Percentiles rank a stretch among this genome's conserved stretches.
These are phyloP conservation scores for Kalmanozyma brasiliensis DNA, from an alignment of 1,284 basidiomycete species.

Conservation along the genomic window DNA sequence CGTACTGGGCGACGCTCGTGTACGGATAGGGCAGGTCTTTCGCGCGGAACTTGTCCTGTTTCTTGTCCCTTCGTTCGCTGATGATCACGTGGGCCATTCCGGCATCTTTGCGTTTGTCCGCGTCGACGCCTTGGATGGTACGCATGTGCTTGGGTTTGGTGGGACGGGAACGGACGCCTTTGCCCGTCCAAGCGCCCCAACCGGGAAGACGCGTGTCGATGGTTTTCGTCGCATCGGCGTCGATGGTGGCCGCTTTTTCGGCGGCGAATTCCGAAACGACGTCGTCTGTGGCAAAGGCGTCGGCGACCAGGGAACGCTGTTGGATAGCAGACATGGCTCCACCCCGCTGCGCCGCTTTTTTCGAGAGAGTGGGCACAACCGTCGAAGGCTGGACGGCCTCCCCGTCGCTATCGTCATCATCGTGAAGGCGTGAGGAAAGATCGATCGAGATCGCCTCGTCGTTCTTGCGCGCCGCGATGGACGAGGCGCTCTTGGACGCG, in stretches of 20 bases:
- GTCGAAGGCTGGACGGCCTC: conserved; percentile 2
- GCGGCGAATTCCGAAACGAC: conserved; percentile 89
- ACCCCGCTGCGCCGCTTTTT: not conserved
- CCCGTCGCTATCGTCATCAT: conserved; percentile 11
- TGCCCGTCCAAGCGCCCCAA: conserved; percentile 94
- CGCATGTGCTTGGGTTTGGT: conserved; percentile 25
- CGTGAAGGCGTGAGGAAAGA: conserved; percentile 4
- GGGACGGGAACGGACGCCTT: conserved; percentile 71
- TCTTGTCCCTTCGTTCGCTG: conserved; percentile 91
- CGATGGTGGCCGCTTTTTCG: conserved; percentile 81
- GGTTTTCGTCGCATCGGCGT: conserved; percentile 81
- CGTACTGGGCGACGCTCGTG: conserved; percentile 88
- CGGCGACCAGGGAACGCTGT: conserved; percentile 88
- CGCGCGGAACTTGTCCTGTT: conserved; percentile 85
- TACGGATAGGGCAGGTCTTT: conserved; percentile 89
- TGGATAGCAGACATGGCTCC: conserved; percentile 58
- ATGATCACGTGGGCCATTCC: conserved; percentile 89
- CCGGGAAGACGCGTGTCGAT: conserved; percentile 87
- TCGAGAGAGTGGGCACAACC: not conserved
- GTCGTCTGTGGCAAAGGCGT: conserved; percentile 95
- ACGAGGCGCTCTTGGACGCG: conserved; percentile 41
- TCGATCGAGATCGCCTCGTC: conserved; percentile 33
- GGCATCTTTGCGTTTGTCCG: conserved; percentile 82
- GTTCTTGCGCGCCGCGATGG: conserved; percentile 14
- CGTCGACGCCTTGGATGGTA: conserved; percentile 75